These are phyloP conservation scores for Pisolithus sp. DNA, from an alignment of 768 basidiomycete genomes.

Conservation along the genomic window DNA sequence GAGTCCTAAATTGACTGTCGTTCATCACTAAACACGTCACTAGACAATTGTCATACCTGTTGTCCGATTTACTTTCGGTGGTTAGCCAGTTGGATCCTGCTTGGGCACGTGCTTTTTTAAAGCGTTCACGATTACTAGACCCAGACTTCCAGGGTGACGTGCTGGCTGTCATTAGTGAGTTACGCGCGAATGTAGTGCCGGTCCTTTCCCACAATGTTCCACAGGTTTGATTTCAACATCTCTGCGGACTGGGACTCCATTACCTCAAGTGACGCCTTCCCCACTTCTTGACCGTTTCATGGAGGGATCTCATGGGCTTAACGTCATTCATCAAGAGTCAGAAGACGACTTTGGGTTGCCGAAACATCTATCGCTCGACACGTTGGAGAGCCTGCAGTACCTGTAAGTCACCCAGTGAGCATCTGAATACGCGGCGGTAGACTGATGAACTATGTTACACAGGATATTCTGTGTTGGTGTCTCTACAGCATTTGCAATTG, in stretches of 20 bases:
- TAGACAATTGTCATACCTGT: constrained; percentile 61
- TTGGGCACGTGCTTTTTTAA: constrained; percentile 74
- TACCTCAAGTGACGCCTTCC: constrained; percentile 85
- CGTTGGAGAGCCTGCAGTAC: constrained; percentile 73
- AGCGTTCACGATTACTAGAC: constrained; percentile 68
- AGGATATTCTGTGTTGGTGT: constrained; percentile 72
- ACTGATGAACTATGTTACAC: neutral
- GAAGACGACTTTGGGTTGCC: constrained; percentile 76
- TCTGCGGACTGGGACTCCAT: constrained; percentile 62
- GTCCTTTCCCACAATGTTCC: neutral
- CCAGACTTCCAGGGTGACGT: constrained; percentile 80
- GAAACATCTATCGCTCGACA: constrained; percentile 60
- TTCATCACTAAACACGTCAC: neutral
- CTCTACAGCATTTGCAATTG: constrained; percentile 58
- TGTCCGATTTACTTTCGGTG: constrained; percentile 71
- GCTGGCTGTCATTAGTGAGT: constrained; percentile 71
- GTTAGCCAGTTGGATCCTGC: constrained; percentile 65
- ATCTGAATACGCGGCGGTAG: constrained; percentile 5
- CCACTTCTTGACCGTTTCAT: constrained; percentile 47
- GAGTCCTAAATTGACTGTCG: constrained; percentile 12
- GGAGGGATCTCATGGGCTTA: constrained; percentile 48
- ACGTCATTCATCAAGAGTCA: constrained; percentile 62
- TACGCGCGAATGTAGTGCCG: neutral
- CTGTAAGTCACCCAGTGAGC: constrained; percentile 41
- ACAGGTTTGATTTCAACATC: constrained; percentile 73